Percentiles rank a stretch among this genome's conserved stretches.
phyloP scores from a whole-genome alignment of 2,329 filamentous ascomycete species.

The Fusarium concolor region DNA sequence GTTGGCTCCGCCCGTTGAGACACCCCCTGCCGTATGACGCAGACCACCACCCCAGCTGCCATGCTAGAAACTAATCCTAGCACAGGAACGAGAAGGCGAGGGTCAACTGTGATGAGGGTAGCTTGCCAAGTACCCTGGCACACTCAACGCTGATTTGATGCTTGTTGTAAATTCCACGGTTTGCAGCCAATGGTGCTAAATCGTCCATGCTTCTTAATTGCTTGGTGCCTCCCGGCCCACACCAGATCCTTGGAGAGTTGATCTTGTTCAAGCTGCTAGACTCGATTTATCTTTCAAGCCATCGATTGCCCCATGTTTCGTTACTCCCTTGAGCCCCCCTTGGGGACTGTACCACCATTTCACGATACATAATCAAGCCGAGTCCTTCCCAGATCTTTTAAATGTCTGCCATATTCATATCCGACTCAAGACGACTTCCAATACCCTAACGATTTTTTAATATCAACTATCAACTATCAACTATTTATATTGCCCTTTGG shows the following conservation, averaged over 20 bases:
- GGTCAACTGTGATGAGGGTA: constrained; percentile 33
- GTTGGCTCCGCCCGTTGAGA: constrained; percentile 52
- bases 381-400: constrained; percentile 37
- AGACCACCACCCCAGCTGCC: constrained; percentile 45
- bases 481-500: not conserved
- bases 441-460: constrained; percentile 3
- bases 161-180: constrained; percentile 51
- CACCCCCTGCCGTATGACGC: constrained; percentile 52
- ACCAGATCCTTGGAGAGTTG: constrained; percentile 53
- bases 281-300: constrained; percentile 54
- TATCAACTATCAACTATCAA: not conserved
- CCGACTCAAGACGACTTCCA: not conserved
- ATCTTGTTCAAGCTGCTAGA: constrained; percentile 50
- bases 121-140: constrained; percentile 27
- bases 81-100: constrained; percentile 38
- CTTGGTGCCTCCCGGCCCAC: constrained; percentile 51
- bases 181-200: constrained; percentile 48
- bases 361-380: constrained; percentile 49
- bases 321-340: constrained; percentile 49
- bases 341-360: constrained; percentile 38
- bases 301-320: constrained; percentile 51
- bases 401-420: constrained; percentile 4
- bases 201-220: constrained; percentile 45
- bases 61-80: constrained; percentile 44
- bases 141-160: constrained; percentile 43